Evolutionary conservation across 2,329 filamentous ascomycete genomes (phyloP).

Genomic region (Trichothecium roseum): DNA sequence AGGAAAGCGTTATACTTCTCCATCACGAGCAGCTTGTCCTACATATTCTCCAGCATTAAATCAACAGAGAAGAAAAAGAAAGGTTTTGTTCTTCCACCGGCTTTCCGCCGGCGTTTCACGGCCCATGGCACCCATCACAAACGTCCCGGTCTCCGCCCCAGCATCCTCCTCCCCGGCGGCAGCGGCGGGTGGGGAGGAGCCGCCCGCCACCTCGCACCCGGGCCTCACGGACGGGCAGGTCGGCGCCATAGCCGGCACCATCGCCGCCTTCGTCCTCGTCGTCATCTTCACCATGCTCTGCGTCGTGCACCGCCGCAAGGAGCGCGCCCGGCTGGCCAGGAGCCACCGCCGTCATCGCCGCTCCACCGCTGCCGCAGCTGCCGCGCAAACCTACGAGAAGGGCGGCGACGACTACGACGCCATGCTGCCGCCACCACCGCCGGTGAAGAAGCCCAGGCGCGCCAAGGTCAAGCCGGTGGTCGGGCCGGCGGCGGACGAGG

Average conservation of each 20-base stretch:
- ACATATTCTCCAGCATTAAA: too few relatives aligned
- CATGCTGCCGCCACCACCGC: not conserved
- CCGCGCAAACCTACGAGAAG: not conserved
- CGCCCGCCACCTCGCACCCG: not conserved
- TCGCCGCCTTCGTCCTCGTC: slow-evolving; percentile 25
- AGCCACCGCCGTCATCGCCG: not conserved
- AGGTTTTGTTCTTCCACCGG: too few relatives aligned
- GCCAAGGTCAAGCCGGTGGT: not conserved
- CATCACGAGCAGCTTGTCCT: too few relatives aligned
- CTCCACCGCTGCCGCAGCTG: not conserved
- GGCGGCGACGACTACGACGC: not conserved
- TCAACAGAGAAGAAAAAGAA: too few relatives aligned
- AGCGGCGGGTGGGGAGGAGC: too few relatives aligned
- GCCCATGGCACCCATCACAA: too few relatives aligned
- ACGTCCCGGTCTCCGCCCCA: too few relatives aligned
- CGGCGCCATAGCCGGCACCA: slow-evolving; percentile 28
- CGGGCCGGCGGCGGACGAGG: slow-evolving; percentile 11
- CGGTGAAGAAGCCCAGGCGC: not conserved
- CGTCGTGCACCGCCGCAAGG: slow-evolving; percentile 8
- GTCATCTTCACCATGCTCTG: slow-evolving; percentile 22
- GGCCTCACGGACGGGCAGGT: slow-evolving; percentile 24
- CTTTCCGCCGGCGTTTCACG: too few relatives aligned
- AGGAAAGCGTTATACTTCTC: too few relatives aligned
- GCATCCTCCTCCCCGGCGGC: too few relatives aligned
- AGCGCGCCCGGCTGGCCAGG: slow-evolving; percentile 8